Percentiles rank a stretch among this genome's conserved stretches.
phyloP scores from a whole-genome alignment of 2,329 filamentous ascomycete species.

The Colletotrichum sansevieriae region DNA sequence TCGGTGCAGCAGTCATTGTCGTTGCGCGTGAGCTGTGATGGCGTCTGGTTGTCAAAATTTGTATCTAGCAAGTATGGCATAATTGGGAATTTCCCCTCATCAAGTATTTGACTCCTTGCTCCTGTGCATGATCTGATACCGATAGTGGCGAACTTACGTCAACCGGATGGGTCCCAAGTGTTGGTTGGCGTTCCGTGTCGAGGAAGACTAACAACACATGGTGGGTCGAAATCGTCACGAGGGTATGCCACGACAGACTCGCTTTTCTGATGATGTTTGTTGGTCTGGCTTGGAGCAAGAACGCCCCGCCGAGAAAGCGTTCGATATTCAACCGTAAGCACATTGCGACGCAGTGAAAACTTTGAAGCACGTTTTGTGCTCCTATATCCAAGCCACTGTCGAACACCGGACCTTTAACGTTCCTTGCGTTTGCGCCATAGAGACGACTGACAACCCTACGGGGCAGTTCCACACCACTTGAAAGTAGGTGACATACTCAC shows the following conservation, averaged over 20 bases:
- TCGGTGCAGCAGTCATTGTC: constrained; percentile 17
- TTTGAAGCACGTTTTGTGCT: too few relatives aligned
- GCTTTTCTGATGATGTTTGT: too few relatives aligned
- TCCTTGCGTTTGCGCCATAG: too few relatives aligned
- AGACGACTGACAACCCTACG: too few relatives aligned
- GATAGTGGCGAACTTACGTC: constrained; percentile 14
- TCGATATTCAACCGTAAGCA: neutral
- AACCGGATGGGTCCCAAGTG: constrained; percentile 2
- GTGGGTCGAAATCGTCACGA: constrained; percentile 10
- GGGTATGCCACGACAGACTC: neutral
- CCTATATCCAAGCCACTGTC: too few relatives aligned
- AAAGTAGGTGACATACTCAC: too few relatives aligned
- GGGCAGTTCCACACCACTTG: too few relatives aligned
- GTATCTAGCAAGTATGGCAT: neutral
- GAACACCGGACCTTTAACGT: too few relatives aligned
- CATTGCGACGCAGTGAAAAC: too few relatives aligned
- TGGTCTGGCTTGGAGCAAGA: too few relatives aligned
- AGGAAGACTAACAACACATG: neutral
- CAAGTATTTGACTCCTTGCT: neutral
- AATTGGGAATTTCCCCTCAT: neutral
- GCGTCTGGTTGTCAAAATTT: too few relatives aligned
- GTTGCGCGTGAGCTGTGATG: neutral
- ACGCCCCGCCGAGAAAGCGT: too few relatives aligned
- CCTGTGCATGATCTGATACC: constrained; percentile 3
- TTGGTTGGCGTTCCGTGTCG: constrained; percentile 7